These are phyloP conservation scores for Monosporozyma servazzii DNA, from an alignment of 805 yeast species.

Conservation along the genomic window DNA sequence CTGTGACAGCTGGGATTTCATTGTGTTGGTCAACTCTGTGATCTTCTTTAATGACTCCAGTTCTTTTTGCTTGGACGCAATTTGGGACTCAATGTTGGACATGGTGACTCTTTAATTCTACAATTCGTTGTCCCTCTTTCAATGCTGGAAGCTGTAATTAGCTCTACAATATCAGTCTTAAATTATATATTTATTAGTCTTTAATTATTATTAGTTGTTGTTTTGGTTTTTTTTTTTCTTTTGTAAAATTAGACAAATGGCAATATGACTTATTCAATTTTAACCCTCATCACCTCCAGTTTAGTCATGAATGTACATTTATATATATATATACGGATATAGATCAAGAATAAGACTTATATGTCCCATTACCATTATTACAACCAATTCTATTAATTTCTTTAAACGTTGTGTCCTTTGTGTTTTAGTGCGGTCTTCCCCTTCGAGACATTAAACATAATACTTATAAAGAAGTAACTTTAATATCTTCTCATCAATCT, in stretches of 20 bases:
- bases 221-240: background rate
- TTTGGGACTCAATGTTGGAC: background rate
- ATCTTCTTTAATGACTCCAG: constrained; percentile 21
- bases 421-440: background rate
- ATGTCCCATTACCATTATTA: too few relatives aligned
- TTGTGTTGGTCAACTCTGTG: constrained; percentile 18
- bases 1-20: constrained; percentile 22
- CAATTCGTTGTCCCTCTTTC: too few relatives aligned
- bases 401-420: too few relatives aligned
- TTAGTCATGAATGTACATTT: too few relatives aligned
- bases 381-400: too few relatives aligned
- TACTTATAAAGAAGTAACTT: too few relatives aligned
- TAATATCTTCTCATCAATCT: too few relatives aligned
- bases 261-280: background rate
- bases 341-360: too few relatives aligned
- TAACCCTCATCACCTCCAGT: too few relatives aligned
- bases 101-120: background rate
- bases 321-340: too few relatives aligned
- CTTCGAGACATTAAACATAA: background rate
- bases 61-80: constrained; percentile 16
- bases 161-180: background rate
- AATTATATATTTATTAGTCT: background rate
- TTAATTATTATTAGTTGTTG: too few relatives aligned
- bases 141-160: too few relatives aligned
- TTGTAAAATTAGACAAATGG: background rate